Evolutionary conservation across 805 yeast genomes (phyloP).

Genomic region (Candida easanensis): DNA sequence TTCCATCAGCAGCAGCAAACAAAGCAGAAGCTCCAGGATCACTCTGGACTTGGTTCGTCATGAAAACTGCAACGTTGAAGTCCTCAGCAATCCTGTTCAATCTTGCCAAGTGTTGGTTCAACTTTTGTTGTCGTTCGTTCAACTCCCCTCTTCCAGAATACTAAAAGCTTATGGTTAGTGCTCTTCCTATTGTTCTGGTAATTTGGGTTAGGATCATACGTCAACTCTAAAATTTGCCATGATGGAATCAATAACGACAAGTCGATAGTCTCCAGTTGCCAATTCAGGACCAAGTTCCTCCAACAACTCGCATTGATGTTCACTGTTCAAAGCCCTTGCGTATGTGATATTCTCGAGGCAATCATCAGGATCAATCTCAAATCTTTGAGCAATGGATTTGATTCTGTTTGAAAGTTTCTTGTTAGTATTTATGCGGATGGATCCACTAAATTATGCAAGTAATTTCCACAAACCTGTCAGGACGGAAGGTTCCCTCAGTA

Average conservation of each 20-base stretch:
- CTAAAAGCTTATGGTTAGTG: constrained; percentile 15
- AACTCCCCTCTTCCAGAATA: constrained; percentile 77
- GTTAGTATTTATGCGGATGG: not conserved
- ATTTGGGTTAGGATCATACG: constrained; percentile 19
- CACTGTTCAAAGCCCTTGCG: constrained; percentile 74
- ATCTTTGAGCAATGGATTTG: constrained; percentile 62
- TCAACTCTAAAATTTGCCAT: constrained; percentile 81
- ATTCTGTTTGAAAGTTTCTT: constrained; percentile 32
- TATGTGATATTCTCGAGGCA: constrained; percentile 71
- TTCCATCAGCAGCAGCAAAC: constrained; percentile 79
- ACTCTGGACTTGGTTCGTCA: constrained; percentile 77
- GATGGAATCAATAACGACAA: constrained; percentile 67
- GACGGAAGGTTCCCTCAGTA: constrained; percentile 81
- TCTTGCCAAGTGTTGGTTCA: constrained; percentile 52
- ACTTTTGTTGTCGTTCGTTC: constrained; percentile 70
- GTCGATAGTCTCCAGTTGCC: constrained; percentile 62
- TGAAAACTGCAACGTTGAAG: constrained; percentile 71
- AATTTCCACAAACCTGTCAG: constrained; percentile 37
- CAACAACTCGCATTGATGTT: constrained; percentile 72
- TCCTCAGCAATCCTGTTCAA: constrained; percentile 68
- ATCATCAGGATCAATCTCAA: constrained; percentile 65
- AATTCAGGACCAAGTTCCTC: constrained; percentile 65
- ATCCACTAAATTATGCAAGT: not conserved
- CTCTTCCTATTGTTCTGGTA: not conserved
- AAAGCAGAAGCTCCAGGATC: constrained; percentile 81